Base-by-base conservation (phyloP, 2,329 filamentous ascomycete genomes). In the Albifimbria verrucaria region DNA sequence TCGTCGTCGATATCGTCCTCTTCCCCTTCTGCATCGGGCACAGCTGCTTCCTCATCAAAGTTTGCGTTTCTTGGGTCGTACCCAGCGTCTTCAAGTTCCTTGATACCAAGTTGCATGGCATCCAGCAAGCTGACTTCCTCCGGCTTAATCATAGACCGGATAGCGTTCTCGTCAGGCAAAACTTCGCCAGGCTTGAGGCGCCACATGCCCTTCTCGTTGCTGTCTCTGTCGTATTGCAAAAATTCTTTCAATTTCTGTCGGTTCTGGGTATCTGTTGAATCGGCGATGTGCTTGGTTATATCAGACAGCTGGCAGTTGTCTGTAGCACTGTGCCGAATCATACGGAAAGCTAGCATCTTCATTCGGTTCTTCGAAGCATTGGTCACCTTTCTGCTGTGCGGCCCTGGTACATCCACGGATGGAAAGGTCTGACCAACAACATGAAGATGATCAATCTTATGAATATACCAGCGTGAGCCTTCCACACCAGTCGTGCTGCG, bases 221-320 rank as follows among this genome's bases (percentile, higher is more conserved):
- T 72, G 18, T 92, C 88, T 65, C 95, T 92, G 64, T 94, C 88
- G 66, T 97, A 97, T 48, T 86, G 81, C 61, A 99, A 86, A 68
- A 99, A 97, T 63, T 99, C 94, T 65, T 97, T 94, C 73, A 99
- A 87, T 71, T 97, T 97, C 65, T 96, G 92, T 28, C 94, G 85
- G 62, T 97, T 97, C 66, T 97, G 93, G 52, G 94, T 92, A 66
- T 97, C 93, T 20, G 90, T 94, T 6, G 92, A 94, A 39, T 94
- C 93, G 7, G 91, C 90, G 56, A 97, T 90, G 68, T 99, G 94
- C 44, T 86, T 89, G 3, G 92, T 97, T 36, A 99, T 89, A 62
- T 93, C 90, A n/a, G 83, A 84, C 17, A 96, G 83, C 21, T 86
- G 86, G 22, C 92, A 81, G 44, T 85, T 80, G 55, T 86, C 77